phyloP scores from a whole-genome alignment of 345 rosid species.

The Iberis pinnata region DNA sequence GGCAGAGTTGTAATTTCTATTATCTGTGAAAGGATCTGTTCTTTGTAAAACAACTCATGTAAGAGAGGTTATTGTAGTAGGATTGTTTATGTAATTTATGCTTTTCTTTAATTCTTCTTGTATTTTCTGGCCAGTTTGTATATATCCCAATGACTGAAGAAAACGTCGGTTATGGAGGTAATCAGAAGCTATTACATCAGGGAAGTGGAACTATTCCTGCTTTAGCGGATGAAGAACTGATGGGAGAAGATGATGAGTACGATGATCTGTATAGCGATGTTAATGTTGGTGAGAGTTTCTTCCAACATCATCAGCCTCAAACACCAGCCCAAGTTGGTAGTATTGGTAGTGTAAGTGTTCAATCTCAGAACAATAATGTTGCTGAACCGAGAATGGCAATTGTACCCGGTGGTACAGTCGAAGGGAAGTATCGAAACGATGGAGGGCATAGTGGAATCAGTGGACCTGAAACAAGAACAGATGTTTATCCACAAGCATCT shows the following conservation, averaged over 20 bases:
- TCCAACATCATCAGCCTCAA: slow-evolving; percentile 48
- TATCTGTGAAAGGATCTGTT: slow-evolving; percentile 16
- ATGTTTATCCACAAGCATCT: slow-evolving; percentile 36
- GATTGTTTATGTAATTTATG: neutral
- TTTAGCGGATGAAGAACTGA: slow-evolving; percentile 65
- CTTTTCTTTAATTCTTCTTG: slow-evolving; percentile 14
- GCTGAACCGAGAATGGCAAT: slow-evolving; percentile 37
- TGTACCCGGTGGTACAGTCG: slow-evolving; percentile 41
- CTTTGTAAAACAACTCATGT: slow-evolving; percentile 7
- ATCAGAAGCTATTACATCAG: slow-evolving; percentile 54
- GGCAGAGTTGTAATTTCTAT: slow-evolving; percentile 13
- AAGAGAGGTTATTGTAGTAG: neutral
- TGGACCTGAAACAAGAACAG: slow-evolving; percentile 46
- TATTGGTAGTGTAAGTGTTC: slow-evolving; percentile 37
- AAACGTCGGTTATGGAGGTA: slow-evolving; percentile 52
- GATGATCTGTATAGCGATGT: slow-evolving; percentile 88
- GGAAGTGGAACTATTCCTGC: slow-evolving; percentile 82
- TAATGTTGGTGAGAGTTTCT: slow-evolving; percentile 72
- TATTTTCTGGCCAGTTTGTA: slow-evolving; percentile 34
- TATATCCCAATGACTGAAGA: slow-evolving; percentile 50
- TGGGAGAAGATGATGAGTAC: slow-evolving; percentile 78
- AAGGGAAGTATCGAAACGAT: slow-evolving; percentile 40
- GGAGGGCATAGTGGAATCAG: slow-evolving; percentile 34
- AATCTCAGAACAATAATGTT: slow-evolving; percentile 32
- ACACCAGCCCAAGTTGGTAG: slow-evolving; percentile 34